Conservation (phyloP, 2,329 filamentous ascomycete genomes). For the Cladosporium sphaerospermum region DNA sequence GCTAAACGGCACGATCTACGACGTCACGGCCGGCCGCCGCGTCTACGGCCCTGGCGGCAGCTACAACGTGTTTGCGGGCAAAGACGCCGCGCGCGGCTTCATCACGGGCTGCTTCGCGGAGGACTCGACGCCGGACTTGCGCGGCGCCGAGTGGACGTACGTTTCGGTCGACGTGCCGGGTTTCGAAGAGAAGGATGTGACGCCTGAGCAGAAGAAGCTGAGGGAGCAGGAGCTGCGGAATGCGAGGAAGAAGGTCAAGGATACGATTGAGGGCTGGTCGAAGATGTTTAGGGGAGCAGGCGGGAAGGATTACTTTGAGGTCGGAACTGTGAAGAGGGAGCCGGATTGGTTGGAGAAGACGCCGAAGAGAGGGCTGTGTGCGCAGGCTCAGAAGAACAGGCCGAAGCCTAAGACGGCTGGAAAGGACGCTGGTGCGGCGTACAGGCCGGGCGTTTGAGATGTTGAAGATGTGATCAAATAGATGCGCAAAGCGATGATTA, state of each 20-base stretch:
- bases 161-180: constrained; percentile 50
- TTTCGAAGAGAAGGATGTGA: constrained; percentile 20
- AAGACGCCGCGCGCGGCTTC: constrained; percentile 80
- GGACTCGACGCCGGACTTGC: constrained; percentile 76
- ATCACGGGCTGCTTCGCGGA: constrained; percentile 88
- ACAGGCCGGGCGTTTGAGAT: constrained; percentile 4
- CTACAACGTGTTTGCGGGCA: constrained; percentile 81
- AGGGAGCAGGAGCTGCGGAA: constrained; percentile 58
- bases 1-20: constrained; percentile 81
- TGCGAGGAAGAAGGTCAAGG: constrained; percentile 60
- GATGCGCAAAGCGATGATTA: too few species aligned
- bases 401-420: constrained; percentile 35
- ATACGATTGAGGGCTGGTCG: constrained; percentile 72
- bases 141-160: constrained; percentile 83
- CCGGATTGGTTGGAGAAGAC: constrained; percentile 54
- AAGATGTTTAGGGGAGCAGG: constrained; percentile 65
- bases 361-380: constrained; percentile 37
- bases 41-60: constrained; percentile 64
- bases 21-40: constrained; percentile 58
- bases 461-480: too few species aligned
- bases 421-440: constrained; percentile 17
- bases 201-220: constrained; percentile 23
- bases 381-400: constrained; percentile 59
- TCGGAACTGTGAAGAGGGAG: constrained; percentile 64
- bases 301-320: constrained; percentile 72